These are phyloP conservation scores for Glebionis coronaria DNA, from an alignment of 129 eudicot genomes.

Conservation along the genomic window DNA sequence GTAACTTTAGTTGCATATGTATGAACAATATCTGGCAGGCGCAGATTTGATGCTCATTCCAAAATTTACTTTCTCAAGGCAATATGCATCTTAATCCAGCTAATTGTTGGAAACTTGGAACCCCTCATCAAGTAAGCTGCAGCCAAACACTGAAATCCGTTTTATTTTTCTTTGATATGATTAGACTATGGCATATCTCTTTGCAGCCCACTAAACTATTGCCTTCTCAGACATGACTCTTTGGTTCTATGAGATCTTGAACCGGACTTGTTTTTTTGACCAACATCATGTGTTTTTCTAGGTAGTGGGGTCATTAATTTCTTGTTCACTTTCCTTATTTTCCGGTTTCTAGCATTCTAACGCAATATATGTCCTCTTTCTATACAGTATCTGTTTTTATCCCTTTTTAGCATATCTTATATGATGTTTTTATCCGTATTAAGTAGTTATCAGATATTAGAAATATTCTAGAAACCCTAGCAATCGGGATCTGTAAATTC, in stretches of 20 bases:
- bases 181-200: conserved; percentile 40
- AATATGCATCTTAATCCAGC: conserved; percentile 31
- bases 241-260: conserved; percentile 33
- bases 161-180: conserved; percentile 25
- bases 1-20: conserved; percentile 28
- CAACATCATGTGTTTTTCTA: conserved; percentile 15
- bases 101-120: conserved; percentile 36
- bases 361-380: background rate
- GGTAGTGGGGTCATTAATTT: conserved; percentile 3
- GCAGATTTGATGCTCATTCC: conserved; percentile 35
- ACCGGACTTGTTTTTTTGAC: conserved; percentile 26
- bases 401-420: conserved; percentile 12
- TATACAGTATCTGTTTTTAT: background rate
- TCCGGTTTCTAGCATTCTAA: background rate
- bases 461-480: background rate
- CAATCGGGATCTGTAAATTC: too few species aligned
- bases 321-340: background rate
- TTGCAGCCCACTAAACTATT: conserved; percentile 37
- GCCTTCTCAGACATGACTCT: conserved; percentile 29
- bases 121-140: conserved; percentile 23
- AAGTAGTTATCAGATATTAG: background rate
- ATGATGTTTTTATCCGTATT: background rate
- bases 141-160: conserved; percentile 23
- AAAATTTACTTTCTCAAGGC: conserved; percentile 37
- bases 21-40: conserved; percentile 33